These are phyloP conservation scores for Cytidiella melzeri DNA, from an alignment of 768 basidiomycete genomes.

Conservation along the genomic window DNA sequence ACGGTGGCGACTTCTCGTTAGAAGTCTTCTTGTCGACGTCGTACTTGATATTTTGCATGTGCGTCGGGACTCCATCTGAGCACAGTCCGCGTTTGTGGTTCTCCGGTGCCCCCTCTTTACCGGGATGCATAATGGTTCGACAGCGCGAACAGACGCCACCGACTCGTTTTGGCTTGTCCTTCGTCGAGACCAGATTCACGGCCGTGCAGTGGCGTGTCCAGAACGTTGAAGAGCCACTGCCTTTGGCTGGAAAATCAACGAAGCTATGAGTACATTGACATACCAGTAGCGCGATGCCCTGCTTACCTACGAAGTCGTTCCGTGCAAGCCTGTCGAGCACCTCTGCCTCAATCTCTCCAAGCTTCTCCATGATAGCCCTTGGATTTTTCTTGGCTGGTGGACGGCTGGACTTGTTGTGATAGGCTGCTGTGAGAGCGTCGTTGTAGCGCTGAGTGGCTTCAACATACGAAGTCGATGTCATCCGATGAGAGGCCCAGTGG, in stretches of 20 bases:
- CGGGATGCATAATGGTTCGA: slow-evolving; percentile 9
- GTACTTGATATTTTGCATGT: not conserved
- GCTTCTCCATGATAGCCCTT: not conserved
- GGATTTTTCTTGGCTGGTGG: not conserved
- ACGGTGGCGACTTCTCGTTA: not conserved
- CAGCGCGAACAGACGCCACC: not conserved
- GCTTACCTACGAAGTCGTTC: not conserved
- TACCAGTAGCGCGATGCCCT: not conserved
- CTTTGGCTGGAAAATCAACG: not conserved
- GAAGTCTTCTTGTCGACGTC: not conserved
- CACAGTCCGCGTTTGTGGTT: slow-evolving; percentile 13
- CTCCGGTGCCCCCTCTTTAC: not conserved
- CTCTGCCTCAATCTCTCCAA: not conserved
- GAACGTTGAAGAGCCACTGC: not conserved
- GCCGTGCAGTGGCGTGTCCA: not conserved
- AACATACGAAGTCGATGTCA: slow-evolving; percentile 1
- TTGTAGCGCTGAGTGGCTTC: not conserved
- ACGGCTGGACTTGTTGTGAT: not conserved
- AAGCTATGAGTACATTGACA: not conserved
- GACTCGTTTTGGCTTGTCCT: not conserved
- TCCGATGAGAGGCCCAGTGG: slow-evolving; percentile 14
- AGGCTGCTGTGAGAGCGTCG: not conserved
- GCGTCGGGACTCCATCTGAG: not conserved
- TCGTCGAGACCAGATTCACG: not conserved
- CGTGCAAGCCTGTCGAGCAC: not conserved